Evolutionary conservation across 2,329 filamentous ascomycete species (phyloP).

Genomic region (Plenodomus tracheiphilus): DNA sequence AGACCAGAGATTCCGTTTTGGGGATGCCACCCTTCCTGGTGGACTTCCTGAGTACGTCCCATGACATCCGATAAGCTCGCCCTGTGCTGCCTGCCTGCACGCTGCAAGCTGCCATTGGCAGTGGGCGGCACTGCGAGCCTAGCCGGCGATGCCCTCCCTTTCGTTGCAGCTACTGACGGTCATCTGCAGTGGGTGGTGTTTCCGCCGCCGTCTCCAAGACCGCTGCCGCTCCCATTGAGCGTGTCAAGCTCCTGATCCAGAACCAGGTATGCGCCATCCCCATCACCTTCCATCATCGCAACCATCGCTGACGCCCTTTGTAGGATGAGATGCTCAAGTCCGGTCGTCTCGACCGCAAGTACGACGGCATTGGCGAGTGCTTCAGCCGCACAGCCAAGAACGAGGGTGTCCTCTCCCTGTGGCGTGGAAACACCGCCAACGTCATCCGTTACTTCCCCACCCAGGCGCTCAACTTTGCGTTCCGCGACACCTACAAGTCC

Average conservation of each 20-base stretch:
- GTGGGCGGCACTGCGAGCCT: slow-evolving; percentile 10
- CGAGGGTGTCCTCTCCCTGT: slow-evolving; percentile 94
- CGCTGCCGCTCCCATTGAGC: slow-evolving; percentile 99
- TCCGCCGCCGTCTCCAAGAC: slow-evolving; percentile 99
- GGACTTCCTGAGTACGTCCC: slow-evolving; percentile 95
- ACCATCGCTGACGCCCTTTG: slow-evolving; percentile 23
- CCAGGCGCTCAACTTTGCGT: slow-evolving; percentile 99
- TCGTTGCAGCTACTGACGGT: slow-evolving; percentile 46
- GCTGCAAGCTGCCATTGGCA: slow-evolving; percentile 27
- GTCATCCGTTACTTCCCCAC: slow-evolving; percentile 99
- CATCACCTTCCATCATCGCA: not conserved
- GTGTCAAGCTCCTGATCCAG: slow-evolving; percentile 99
- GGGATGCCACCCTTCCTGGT: no score
- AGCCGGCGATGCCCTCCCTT: slow-evolving; percentile 4
- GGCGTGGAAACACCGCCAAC: slow-evolving; percentile 99
- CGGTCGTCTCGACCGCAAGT: slow-evolving; percentile 97
- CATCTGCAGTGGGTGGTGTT: slow-evolving; percentile 90
- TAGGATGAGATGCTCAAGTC: slow-evolving; percentile 99
- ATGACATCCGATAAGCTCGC: slow-evolving; percentile 20
- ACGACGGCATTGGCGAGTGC: slow-evolving; percentile 91
- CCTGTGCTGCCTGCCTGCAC: no score
- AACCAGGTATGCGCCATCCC: slow-evolving; percentile 82
- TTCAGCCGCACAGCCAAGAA: slow-evolving; percentile 87
- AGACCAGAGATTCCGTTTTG: no score
- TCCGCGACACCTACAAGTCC: slow-evolving; percentile 99